These are phyloP conservation scores for Carex littledalei DNA, from an alignment of 176 grass and related monocot genomes.

Conservation along the genomic window DNA sequence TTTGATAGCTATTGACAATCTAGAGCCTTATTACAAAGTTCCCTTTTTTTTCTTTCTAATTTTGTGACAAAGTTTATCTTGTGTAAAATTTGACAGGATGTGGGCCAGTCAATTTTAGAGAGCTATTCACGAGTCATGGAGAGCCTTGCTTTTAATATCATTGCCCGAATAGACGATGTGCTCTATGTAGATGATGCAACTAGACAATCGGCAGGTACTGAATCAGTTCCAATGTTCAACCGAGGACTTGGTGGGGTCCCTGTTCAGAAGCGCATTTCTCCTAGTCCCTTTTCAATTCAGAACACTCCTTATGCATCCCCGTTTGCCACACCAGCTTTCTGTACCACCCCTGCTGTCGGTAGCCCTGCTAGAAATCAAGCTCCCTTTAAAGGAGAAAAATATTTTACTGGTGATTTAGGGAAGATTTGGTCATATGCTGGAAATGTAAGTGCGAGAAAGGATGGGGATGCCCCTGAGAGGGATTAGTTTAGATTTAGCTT, in stretches of 20 bases:
- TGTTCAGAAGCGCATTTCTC: conserved; percentile 78
- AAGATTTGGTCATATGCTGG: conserved; percentile 83
- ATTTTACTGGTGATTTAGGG: conserved; percentile 52
- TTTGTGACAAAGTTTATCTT: not conserved
- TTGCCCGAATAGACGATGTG: conserved; percentile 83
- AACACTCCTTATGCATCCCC: conserved; percentile 76
- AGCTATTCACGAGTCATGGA: conserved; percentile 96
- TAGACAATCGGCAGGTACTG: conserved; percentile 54
- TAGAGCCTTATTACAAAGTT: not conserved
- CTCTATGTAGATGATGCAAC: conserved; percentile 82
- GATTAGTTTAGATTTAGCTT: conserved; percentile 39
- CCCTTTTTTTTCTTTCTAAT: not conserved
- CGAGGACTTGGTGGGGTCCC: conserved; percentile 50
- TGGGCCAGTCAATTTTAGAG: conserved; percentile 93
- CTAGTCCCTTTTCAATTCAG: conserved; percentile 83
- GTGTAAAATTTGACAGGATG: conserved; percentile 56
- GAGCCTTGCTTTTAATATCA: conserved; percentile 92
- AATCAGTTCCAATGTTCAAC: conserved; percentile 63
- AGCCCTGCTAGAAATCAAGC: conserved; percentile 60
- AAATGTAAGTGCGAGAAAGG: conserved; percentile 67
- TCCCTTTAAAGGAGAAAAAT: conserved; percentile 42
- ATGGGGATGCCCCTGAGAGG: conserved; percentile 70
- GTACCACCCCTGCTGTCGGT: conserved; percentile 56
- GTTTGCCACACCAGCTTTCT: conserved; percentile 76
- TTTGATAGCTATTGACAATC: not conserved